Percentiles rank a stretch among this genome's conserved stretches.
Conservation (phyloP, 805 yeast genomes). For the Myxozyma monticola region DNA sequence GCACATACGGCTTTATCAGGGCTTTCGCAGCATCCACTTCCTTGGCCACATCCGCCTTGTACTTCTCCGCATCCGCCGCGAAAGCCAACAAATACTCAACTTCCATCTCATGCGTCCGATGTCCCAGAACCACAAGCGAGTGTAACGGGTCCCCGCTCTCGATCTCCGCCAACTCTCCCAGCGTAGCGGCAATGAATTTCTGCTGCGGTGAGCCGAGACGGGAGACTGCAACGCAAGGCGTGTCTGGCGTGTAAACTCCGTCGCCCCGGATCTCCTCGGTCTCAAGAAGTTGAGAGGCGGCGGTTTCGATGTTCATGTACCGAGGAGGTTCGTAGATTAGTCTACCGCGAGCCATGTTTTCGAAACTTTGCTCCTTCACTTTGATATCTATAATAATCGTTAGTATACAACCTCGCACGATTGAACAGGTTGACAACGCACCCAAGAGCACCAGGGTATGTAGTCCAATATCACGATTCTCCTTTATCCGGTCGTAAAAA, state of each 20-base stretch:
- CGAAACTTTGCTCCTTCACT: constrained; percentile 94
- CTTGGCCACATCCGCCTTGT: constrained; percentile 48
- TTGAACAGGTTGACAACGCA: not conserved
- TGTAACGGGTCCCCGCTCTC: constrained; percentile 95
- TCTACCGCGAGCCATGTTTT: constrained; percentile 90
- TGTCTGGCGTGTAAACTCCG: constrained; percentile 75
- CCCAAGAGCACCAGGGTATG: constrained; percentile 84
- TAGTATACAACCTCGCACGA: not conserved
- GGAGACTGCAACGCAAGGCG: constrained; percentile 93
- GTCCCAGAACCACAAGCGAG: constrained; percentile 86
- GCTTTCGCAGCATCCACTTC: constrained; percentile 36
- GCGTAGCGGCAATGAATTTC: constrained; percentile 78
- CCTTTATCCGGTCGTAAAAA: constrained; percentile 84
- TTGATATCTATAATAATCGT: constrained; percentile 55
- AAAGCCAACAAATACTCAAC: constrained; percentile 78
- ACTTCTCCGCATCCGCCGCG: constrained; percentile 59
- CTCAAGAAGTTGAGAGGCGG: constrained; percentile 84
- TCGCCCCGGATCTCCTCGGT: constrained; percentile 77
- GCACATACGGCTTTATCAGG: constrained; percentile 1
- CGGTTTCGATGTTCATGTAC: constrained; percentile 88
- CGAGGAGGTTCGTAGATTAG: constrained; percentile 94
- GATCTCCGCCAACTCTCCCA: constrained; percentile 71
- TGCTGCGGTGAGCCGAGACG: constrained; percentile 88
- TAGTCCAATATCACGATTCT: constrained; percentile 84
- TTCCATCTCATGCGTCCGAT: constrained; percentile 89